Conservation (phyloP, 176 grass and related monocot species). For the Zea mays region Zm-B73-REFERENCE-NAM-5.0 NC_050104.1:161193501-161194000, state of each 20-base stretch:
- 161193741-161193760: not conserved
- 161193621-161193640: not conserved
- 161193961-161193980: too few species aligned
- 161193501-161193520: not conserved
- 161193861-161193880: not conserved
- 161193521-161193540: not conserved
- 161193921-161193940: too few species aligned
- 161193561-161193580: not conserved
- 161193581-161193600: not conserved
- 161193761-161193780: too few species aligned
- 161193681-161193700: not conserved
- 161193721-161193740: not conserved
- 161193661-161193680: not conserved
- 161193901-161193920: too few species aligned
- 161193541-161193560: not conserved
- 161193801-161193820: too few species aligned
- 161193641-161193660: not conserved
- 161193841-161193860: too few species aligned
- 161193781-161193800: too few species aligned
- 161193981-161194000: too few species aligned
- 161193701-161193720: not conserved
- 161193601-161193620: not conserved
- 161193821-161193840: too few species aligned
- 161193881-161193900: not conserved
- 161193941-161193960: too few species aligned